Percentiles rank a stretch among this genome's conserved stretches.
phyloP scores from a whole-genome alignment of 805 yeast species.

The Barnettozyma sucrosica region DNA sequence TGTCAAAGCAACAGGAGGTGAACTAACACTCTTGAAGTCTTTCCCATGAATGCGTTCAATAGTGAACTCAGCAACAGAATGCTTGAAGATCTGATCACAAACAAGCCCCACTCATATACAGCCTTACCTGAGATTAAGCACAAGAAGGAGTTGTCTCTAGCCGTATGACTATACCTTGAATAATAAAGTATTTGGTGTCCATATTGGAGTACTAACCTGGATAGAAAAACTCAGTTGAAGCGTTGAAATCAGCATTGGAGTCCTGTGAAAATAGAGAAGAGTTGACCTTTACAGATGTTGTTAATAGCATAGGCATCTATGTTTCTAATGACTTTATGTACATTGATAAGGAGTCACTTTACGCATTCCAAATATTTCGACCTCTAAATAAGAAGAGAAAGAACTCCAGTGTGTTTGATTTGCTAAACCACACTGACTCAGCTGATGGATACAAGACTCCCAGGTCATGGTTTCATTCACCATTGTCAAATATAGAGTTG shows the following conservation, averaged over 20 bases:
- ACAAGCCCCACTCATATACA: neutral
- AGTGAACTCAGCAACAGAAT: neutral
- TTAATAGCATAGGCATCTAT: conserved; percentile 5
- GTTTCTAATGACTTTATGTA: conserved; percentile 16
- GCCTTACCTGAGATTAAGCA: neutral
- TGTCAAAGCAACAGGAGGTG: neutral
- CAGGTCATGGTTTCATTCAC: conserved; percentile 31
- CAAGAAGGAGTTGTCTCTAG: neutral
- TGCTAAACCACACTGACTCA: conserved; percentile 25
- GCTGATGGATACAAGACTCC: conserved; percentile 27
- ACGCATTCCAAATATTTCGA: conserved; percentile 24
- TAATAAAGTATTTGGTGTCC: neutral
- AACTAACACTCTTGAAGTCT: neutral
- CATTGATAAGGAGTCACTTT: conserved; percentile 27
- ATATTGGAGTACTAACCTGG: neutral
- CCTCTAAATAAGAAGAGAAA: conserved; percentile 1
- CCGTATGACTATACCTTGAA: conserved; percentile 3
- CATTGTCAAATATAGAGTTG: conserved; percentile 24
- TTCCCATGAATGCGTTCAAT: neutral
- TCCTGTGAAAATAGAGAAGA: neutral
- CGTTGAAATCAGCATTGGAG: conserved; percentile 1
- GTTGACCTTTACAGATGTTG: neutral
- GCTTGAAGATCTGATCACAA: conserved; percentile 1
- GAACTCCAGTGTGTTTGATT: conserved; percentile 15
- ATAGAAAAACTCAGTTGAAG: conserved; percentile 2